Percentiles rank a stretch among this genome's conserved stretches.
phyloP scores from a whole-genome alignment of 306 rosid species.

The Albizia julibrissin region DNA sequence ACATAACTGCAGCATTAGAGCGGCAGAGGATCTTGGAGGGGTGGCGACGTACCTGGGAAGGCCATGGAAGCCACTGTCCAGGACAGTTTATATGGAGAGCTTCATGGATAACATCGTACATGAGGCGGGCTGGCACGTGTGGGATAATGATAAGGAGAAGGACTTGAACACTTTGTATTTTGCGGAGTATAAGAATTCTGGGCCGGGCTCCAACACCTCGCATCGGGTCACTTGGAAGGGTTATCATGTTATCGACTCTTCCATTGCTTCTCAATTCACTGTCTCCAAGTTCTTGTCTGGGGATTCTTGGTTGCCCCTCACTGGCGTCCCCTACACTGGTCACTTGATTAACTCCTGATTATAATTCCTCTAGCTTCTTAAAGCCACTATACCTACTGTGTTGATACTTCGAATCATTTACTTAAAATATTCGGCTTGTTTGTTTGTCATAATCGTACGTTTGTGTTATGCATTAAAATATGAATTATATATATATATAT shows the following conservation, averaged over 20 bases:
- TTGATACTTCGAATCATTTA: no score
- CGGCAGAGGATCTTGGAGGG: slow-evolving; percentile 51
- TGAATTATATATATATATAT: no score
- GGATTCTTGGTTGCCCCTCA: slow-evolving; percentile 61
- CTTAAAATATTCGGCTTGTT: no score
- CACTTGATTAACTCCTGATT: slow-evolving; percentile 7
- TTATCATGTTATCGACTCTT: slow-evolving; percentile 53
- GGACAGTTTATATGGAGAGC: slow-evolving; percentile 48
- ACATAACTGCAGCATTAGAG: slow-evolving; percentile 55
- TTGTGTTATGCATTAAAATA: no score
- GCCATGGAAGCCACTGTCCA: slow-evolving; percentile 72
- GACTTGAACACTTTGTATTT: slow-evolving; percentile 56
- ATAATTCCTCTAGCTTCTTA: background rate
- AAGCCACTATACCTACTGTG: no score
- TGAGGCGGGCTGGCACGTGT: slow-evolving; percentile 61
- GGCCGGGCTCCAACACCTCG: slow-evolving; percentile 56
- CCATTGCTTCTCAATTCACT: slow-evolving; percentile 66
- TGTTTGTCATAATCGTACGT: no score
- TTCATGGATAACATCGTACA: slow-evolving; percentile 28
- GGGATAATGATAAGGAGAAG: slow-evolving; percentile 52
- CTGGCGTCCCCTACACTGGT: slow-evolving; percentile 58
- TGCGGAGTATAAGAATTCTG: slow-evolving; percentile 62
- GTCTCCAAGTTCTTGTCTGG: slow-evolving; percentile 55
- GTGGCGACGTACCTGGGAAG: slow-evolving; percentile 60
- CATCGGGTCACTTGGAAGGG: slow-evolving; percentile 62